Evolutionary conservation across 140 eudicot genomes (phyloP).

Genomic region (Stevia rebaudiana): DNA sequence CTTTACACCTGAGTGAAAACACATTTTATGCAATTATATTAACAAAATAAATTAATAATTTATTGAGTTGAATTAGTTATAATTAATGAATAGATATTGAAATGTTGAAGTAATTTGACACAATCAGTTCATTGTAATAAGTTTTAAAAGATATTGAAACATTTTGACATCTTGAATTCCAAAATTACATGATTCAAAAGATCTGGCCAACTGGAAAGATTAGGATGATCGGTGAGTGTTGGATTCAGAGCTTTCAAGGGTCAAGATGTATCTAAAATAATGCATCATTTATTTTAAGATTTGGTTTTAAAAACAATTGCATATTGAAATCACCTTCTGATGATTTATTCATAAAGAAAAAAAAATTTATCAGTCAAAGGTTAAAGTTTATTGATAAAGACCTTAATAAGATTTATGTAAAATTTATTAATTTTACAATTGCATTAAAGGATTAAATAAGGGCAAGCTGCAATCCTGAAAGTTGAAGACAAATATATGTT

Average conservation of each 20-base stretch:
- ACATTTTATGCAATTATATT: background rate
- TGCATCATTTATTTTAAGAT: too few relatives aligned
- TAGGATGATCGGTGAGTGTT: too few relatives aligned
- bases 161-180: background rate
- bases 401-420: background rate
- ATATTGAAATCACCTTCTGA: too few relatives aligned
- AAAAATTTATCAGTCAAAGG: background rate
- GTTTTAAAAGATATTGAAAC: background rate
- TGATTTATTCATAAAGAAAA: background rate
- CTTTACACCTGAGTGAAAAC: slow-evolving; percentile 54
- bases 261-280: too few relatives aligned
- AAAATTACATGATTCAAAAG: background rate
- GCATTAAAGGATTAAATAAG: background rate
- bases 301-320: too few relatives aligned
- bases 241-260: too few relatives aligned
- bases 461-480: background rate
- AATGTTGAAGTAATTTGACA: background rate
- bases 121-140: too few relatives aligned
- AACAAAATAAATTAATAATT: background rate
- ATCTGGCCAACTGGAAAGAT: background rate
- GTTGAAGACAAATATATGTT: background rate
- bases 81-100: too few relatives aligned
- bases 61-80: too few relatives aligned
- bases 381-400: background rate
- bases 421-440: background rate